Base-by-base conservation (phyloP, 2,329 filamentous ascomycete species). In the Cytospora chrysosperma region DNA sequence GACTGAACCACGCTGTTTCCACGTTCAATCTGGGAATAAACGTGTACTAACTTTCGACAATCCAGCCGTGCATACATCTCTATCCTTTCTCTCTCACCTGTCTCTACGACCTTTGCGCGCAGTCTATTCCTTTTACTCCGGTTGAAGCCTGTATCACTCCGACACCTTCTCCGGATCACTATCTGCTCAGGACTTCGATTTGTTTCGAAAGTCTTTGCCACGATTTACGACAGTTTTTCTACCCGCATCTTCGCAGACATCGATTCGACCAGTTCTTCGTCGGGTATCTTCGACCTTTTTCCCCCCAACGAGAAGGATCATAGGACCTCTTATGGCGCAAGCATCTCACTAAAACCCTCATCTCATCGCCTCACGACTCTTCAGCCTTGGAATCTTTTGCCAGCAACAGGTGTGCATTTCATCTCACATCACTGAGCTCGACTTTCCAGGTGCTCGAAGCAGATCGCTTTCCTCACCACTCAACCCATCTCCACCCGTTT, bases 401-500 rank as follows among this genome's bases (percentile, higher is more conserved):
- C 68, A 69, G 73, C 71, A 68, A 69, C 68, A 66, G 61, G 71
- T 72, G 72, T 49, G 69, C 52, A 37, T 10, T 55, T 21, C 27
- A 61, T 61, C 65, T 68, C 68, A 67, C 56, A 40, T 67, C 69
- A 65, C 70, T 71, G 72, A 66, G 69, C 69, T 64, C 56, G 34
- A 67, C 62, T 61, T 69, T 75, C 73, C 72, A 74, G 72, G 75
- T 72, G 75, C 74, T 75, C 63, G 75, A 78, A 77, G 76, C 71
- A 76, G 75, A 75, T 74, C 70, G 67, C 68, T 65, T 58, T 70
- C 67, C 24, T 40, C 26, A 55, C 7, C 47, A n/a, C 10, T 21
- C 34, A 58, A 69, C 50, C 70, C 71, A 68, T 68, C 70, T 69
- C 69, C 56, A 28, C n/a, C 28, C 62, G 8, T 56, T 34, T 34